These are phyloP conservation scores for Nannochloropsis oceanica DNA, from an alignment of 108 stramenopile genomes.

Conservation along the genomic window DNA sequence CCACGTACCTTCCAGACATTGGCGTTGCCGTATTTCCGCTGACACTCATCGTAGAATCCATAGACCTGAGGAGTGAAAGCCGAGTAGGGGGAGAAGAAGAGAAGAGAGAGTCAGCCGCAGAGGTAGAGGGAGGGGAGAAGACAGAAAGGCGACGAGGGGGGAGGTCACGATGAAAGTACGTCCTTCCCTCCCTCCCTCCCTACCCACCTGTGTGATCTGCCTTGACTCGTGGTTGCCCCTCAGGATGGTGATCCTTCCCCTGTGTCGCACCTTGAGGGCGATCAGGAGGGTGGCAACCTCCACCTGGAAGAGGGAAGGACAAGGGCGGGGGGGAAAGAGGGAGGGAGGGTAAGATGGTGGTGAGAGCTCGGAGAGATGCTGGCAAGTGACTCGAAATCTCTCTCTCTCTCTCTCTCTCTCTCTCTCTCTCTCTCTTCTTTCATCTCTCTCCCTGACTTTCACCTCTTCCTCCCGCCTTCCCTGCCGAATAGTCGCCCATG, in stretches of 20 bases:
- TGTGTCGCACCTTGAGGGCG: slow-evolving; percentile 62
- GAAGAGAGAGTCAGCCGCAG: neutral
- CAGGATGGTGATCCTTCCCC: slow-evolving; percentile 63
- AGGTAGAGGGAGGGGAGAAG: neutral
- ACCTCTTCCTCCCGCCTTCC: neutral
- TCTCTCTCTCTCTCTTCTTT: too few relatives aligned
- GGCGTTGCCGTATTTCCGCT: slow-evolving; percentile 95
- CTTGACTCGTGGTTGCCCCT: slow-evolving; percentile 91
- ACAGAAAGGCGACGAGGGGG: too few relatives aligned
- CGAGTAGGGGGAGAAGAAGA: neutral
- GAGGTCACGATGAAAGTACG: neutral
- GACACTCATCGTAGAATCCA: slow-evolving; percentile 89
- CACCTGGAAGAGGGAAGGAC: slow-evolving; percentile 36
- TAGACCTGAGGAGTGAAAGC: slow-evolving; percentile 7
- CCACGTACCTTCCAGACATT: slow-evolving; percentile 71
- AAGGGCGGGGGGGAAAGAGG: neutral
- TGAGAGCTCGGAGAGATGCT: neutral
- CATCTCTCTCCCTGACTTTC: too few relatives aligned
- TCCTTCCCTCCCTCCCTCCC: neutral
- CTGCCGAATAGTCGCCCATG: slow-evolving; percentile 88
- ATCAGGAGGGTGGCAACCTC: slow-evolving; percentile 81
- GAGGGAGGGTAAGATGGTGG: neutral
- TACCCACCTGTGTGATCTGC: slow-evolving; percentile 79
- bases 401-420: too few relatives aligned
- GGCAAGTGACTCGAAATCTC: too few relatives aligned